phyloP scores from a whole-genome alignment of 139 green algal genomes.

The Pseudopediastrum boryanum region DNA sequence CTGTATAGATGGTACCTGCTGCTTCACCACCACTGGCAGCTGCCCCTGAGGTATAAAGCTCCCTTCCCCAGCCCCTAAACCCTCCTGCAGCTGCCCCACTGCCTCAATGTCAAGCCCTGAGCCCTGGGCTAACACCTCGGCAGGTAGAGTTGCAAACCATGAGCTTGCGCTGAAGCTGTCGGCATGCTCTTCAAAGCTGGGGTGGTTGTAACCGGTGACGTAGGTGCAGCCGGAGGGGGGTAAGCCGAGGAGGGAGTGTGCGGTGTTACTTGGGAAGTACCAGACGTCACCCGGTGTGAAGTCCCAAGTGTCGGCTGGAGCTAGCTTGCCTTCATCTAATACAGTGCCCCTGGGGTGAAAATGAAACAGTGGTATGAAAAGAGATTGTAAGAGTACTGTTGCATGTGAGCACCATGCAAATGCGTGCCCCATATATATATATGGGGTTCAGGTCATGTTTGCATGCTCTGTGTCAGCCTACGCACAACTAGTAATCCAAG shows the following conservation, averaged over 20 bases:
- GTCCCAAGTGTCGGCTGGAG: slow-evolving; percentile 25
- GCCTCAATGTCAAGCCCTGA: not conserved
- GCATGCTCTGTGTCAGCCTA: too few species aligned
- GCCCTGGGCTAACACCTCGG: slow-evolving; percentile 6
- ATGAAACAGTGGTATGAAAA: too few species aligned
- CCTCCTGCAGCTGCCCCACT: slow-evolving; percentile 13
- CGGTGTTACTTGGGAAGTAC: slow-evolving; percentile 24
- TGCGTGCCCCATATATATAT: too few species aligned
- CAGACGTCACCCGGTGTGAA: slow-evolving; percentile 27
- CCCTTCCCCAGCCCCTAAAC: not conserved
- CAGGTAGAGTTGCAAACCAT: slow-evolving; percentile 17
- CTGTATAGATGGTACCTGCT: slow-evolving; percentile 15
- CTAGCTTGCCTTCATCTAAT: slow-evolving; percentile 15
- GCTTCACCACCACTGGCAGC: too few species aligned
- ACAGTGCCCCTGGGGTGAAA: slow-evolving; percentile 14
- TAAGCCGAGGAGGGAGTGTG: slow-evolving; percentile 21
- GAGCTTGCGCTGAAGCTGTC: slow-evolving; percentile 18
- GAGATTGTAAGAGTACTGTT: too few species aligned
- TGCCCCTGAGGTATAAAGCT: not conserved
- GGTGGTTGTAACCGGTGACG: slow-evolving; percentile 27
- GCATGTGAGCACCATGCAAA: too few species aligned
- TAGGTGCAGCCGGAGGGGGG: slow-evolving; percentile 10
- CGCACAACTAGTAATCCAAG: too few species aligned
- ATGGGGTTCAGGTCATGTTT: too few species aligned
- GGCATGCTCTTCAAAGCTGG: slow-evolving; percentile 14